Conservation (phyloP, 1,284 basidiomycete species). For the Puccinia polysora region DNA sequence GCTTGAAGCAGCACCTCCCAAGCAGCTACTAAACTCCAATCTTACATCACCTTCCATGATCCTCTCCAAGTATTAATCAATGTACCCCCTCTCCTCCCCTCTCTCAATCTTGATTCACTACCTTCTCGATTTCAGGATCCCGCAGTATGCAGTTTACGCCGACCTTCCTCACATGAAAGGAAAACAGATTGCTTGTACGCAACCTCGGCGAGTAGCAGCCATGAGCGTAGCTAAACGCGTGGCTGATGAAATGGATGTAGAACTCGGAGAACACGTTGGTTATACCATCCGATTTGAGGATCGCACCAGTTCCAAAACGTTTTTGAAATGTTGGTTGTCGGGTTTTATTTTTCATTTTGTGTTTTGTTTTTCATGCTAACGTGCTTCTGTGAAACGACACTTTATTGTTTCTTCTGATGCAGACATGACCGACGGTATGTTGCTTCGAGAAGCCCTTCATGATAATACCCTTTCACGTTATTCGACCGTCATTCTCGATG, state of each 20-base stretch:
- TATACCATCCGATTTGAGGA: slow-evolving; percentile 99
- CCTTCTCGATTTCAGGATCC: slow-evolving; percentile 60
- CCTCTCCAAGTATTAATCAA: slow-evolving; percentile 44
- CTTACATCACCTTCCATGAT: slow-evolving; percentile 45
- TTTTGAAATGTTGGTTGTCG: slow-evolving; percentile 62
- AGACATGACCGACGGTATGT: slow-evolving; percentile 99
- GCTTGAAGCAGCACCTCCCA: no score
- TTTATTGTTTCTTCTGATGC: slow-evolving; percentile 47
- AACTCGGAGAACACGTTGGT: slow-evolving; percentile 87
- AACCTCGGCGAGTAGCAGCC: slow-evolving; percentile 92
- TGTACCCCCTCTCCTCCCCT: slow-evolving; percentile 11
- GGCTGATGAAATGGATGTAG: slow-evolving; percentile 95
- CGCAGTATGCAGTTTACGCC: slow-evolving; percentile 89
- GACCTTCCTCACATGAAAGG: slow-evolving; percentile 83
- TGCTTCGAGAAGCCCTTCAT: slow-evolving; percentile 91
- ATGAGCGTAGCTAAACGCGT: slow-evolving; percentile 99
- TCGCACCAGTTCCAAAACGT: slow-evolving; percentile 85
- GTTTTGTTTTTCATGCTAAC: background rate
- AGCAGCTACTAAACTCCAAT: slow-evolving; percentile 48
- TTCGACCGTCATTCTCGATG: slow-evolving; percentile 95
- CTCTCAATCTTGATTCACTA: background rate
- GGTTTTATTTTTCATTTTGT: background rate
- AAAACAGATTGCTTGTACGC: slow-evolving; percentile 92
- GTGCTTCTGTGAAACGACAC: slow-evolving; percentile 33
- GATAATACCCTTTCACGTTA: slow-evolving; percentile 84